Base-by-base conservation (phyloP, 805 yeast genomes). In the Hagleromyces aurorensis region DNA sequence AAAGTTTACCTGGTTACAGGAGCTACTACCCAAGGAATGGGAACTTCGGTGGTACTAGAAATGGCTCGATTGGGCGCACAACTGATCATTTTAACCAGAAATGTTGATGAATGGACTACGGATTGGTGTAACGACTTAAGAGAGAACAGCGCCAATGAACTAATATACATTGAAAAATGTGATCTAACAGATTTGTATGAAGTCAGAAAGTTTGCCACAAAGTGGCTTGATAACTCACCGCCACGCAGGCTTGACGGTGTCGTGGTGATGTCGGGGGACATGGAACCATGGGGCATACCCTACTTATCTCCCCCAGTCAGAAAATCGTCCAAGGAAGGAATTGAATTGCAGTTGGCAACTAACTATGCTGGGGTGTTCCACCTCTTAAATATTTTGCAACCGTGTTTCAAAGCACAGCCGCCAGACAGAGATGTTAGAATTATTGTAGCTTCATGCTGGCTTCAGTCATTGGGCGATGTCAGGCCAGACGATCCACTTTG, bases 381-480 rank as follows among this genome's bases (percentile, higher is more conserved):
- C 55, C 62, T 91, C 15, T 63, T 91, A 33, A 80, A 83, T 3
- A 60, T 91, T 16, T 52, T 91, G 30, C 71, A 76, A n/a, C 97
- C 97, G 0, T 71, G 91, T 7, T 63, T 91, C 31, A 75, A 81
- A 40, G 78, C 76, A 2, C 99, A 91, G 59, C 93, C 96, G 3
- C 84, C 95, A 0, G 97, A 87, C 56, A 69, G 99, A 41, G 97
- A 87, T 48, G 95, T 91, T 3, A 64, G 96, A 25, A 72, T 91
- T 4, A 52, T 91, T 3, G 42, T 85, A n/a, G 70, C 87, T 0
- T 69, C 85, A 1, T 91, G 98, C 57, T 59, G 81, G 38, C 62
- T 85, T 7, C 91, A 84, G 40, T 72, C 84, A 2, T 49, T 82
- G 57, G 96, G 83, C 2, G 67, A 67, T 9, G 48, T 89, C 11